Base-by-base conservation (phyloP, 1,284 basidiomycete genomes). In the Boletellus sp. region DNA sequence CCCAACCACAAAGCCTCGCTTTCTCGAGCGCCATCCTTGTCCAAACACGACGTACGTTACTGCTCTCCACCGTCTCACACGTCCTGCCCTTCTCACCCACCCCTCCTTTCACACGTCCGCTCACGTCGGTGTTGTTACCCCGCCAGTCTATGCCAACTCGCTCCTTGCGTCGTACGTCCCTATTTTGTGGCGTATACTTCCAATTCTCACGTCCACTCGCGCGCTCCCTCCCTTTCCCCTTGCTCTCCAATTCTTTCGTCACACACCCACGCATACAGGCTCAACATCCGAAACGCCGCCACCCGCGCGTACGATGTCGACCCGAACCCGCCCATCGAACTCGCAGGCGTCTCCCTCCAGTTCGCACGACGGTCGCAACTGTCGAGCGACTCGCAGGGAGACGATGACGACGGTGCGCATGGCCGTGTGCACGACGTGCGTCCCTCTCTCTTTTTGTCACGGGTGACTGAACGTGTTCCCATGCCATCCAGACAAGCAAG, bases 21-120 rank as follows among this genome's bases (percentile, higher is more conserved):
- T 67, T 65, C 44, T 2, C 56, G 19, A 55, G 64, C 32, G 24
- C 55, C 10, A 37, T 66, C 15, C 54, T 66, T 40, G 11, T 69
- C 30, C 67, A 69, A 53, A 58, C 64, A n/a, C 61, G 62, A 41
- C 54, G 64, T 66, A 48, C 37, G 64, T 62, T 21, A n/a, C 10
- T 15, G 5, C 11, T 26, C 21, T 22, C 28, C 1, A 6, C 13
- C 21, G 5, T 21, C 18, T 6, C 15, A n/a, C 7, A 26, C 12
- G 12, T 42, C 13, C 13, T 44, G 18, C 18, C 30, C 8, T 15
- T 10, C 28, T 19, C 16, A 5, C 18, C 18, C 11, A 18, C 28
- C 13, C 3, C 13, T 6, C 8, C 28, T 32, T 21, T 15, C 8
- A 33, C 8, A 33, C 43, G 5, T 16, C 8, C 13, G 19, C 26